Base-by-base conservation (phyloP, 257 asterid genomes). In the Solanum sparsipilum region DNA sequence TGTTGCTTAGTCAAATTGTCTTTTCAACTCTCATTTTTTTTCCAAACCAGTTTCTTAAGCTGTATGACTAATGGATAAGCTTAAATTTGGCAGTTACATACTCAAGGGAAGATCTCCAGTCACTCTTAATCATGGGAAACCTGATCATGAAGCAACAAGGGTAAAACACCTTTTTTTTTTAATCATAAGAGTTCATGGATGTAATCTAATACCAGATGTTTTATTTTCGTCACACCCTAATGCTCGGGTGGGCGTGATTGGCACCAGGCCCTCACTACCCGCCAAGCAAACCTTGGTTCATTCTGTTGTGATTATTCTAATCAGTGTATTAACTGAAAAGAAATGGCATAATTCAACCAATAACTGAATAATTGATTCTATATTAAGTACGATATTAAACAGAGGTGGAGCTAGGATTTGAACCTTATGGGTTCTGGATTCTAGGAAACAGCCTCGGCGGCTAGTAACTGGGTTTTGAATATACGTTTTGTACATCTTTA, bases 91-190 rank as follows among this genome's bases (percentile, higher is more conserved):
- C 92, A 97, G 98, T 91, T 97, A 97, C 88, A 58, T 97, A 89
- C 90, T 94, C 95, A 94, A 88, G 91, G 99, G 98, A 86, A 92
- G 92, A 92, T 96, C 96, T 88, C 99, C 98, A 18, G 94, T 96
- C 98, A 97, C 98, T 2, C 91, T 97, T 92, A 95, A 91, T 92
- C 99, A 97, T 93, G 99, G 98, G 84, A 94, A 92, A 90, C 98
- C 98, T 48, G 98, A 97, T 89, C 98, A 97, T 63, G 95, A 92
- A 91, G 94, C 98, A 87, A 95, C 95, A 73, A 92, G 92, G 85
- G 99, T 96, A 91, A 91, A 96, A 75, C 65, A 75, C 67, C 35
- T 87, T 86, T 73, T 67, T 65, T 39, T 78, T 60, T 36, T n/a
- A 38, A 38, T 71, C 60, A 35, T 74, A 81, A 72, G 68, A 20